phyloP scores from a whole-genome alignment of 208 protist genomes.

The Acanthamoeba castellanii region DNA sequence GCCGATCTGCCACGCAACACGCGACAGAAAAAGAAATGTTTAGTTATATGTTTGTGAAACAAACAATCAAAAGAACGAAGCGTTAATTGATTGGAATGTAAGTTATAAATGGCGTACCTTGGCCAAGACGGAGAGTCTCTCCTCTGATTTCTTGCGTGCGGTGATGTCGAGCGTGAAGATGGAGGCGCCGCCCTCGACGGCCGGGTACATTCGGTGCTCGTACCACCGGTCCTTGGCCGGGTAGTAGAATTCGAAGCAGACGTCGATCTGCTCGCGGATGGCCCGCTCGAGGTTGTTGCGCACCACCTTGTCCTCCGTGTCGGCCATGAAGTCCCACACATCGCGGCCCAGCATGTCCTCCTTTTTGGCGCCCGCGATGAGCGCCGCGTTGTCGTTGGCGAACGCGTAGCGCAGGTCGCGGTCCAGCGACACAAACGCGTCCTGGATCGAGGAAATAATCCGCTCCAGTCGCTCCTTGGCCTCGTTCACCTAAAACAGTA shows the following conservation, averaged over 20 bases:
- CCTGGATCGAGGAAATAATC: not conserved
- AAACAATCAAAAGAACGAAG: too few relatives aligned
- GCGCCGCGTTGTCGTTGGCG: not conserved
- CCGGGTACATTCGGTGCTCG: not conserved
- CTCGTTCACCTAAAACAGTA: too few relatives aligned
- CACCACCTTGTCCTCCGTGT: constrained; percentile 35
- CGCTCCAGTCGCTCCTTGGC: not conserved
- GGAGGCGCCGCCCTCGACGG: not conserved
- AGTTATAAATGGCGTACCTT: too few relatives aligned
- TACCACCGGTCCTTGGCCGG: not conserved
- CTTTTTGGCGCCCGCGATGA: not conserved
- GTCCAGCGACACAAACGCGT: constrained; percentile 5
- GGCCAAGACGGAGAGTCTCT: not conserved
- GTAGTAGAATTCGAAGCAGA: constrained; percentile 13
- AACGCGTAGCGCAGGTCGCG: not conserved
- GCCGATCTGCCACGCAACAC: too few relatives aligned
- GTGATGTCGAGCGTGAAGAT: not conserved
- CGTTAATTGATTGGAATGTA: too few relatives aligned
- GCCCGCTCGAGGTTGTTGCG: not conserved
- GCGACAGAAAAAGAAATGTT: too few relatives aligned
- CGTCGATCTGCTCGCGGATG: not conserved
- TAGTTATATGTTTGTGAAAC: too few relatives aligned
- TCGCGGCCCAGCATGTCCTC: constrained; percentile 45
- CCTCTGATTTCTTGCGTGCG: not conserved
- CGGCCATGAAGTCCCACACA: constrained; percentile 48